phyloP scores from a whole-genome alignment of 1,284 basidiomycete species.

The Ceratobasidium theobromae region DNA sequence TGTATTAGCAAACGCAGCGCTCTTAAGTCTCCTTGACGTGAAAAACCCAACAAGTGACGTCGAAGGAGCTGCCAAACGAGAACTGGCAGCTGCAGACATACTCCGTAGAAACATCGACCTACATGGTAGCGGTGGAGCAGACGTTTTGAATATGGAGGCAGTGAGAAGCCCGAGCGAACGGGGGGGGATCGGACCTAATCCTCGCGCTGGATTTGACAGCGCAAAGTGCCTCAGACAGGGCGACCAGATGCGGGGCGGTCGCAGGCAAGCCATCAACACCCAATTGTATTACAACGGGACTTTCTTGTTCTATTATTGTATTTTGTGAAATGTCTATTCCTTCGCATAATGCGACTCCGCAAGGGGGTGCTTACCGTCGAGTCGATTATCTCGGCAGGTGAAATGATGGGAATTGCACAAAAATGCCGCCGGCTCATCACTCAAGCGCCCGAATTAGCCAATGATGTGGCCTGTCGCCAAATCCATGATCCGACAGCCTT shows the following conservation, averaged over 20 bases:
- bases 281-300: background rate
- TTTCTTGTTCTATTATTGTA: background rate
- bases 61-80: background rate
- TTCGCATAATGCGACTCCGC: too few relatives aligned
- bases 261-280: constrained; percentile 22
- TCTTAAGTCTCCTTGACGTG: constrained; percentile 13
- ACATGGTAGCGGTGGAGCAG: background rate
- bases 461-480: background rate
- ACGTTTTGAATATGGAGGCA: background rate
- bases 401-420: background rate
- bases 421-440: constrained; percentile 26
- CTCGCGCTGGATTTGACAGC: background rate
- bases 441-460: constrained; percentile 6
- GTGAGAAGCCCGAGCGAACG: constrained; percentile 5
- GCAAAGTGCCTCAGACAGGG: background rate
- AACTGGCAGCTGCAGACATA: constrained; percentile 13
- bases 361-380: background rate
- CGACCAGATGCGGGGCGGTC: constrained; percentile 7
- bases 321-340: too few relatives aligned
- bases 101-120: constrained; percentile 7
- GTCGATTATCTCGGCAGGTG: background rate
- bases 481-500: constrained; percentile 10
- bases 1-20: background rate
- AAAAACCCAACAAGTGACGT: constrained; percentile 15
- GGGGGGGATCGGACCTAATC: background rate